phyloP scores from a whole-genome alignment of 139 green algal genomes.

The Volvox reticuliferus region DNA sequence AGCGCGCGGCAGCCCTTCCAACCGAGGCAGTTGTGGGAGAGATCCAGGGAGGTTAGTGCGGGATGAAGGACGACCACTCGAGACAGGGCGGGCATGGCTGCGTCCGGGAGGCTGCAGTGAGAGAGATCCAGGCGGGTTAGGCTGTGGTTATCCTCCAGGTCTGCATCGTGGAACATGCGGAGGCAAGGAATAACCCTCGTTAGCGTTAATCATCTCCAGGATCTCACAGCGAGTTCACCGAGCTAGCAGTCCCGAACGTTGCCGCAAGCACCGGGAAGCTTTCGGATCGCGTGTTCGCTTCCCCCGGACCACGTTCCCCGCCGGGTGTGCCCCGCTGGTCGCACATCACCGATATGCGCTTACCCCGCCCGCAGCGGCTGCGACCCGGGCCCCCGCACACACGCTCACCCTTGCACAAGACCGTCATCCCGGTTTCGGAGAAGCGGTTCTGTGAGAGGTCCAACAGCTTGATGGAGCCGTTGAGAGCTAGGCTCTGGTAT shows the following conservation, averaged over 20 bases:
- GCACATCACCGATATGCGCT: too few species aligned
- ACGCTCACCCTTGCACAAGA: constrained; percentile 9
- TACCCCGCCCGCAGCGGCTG: neutral
- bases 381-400: neutral
- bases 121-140: constrained; percentile 27
- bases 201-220: too few species aligned
- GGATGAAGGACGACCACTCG: constrained; percentile 4
- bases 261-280: too few species aligned
- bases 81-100: neutral
- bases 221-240: too few species aligned
- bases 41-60: constrained; percentile 12
- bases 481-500: constrained; percentile 7
- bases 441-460: constrained; percentile 40
- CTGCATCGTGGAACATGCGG: neutral
- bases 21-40: constrained; percentile 27
- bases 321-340: too few species aligned
- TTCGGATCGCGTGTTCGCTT: too few species aligned
- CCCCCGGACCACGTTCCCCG: too few species aligned
- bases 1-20: constrained; percentile 27
- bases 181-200: too few species aligned
- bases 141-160: constrained; percentile 31
- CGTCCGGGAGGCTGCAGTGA: constrained; percentile 33
- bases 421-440: constrained; percentile 1
- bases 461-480: neutral
- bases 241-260: too few species aligned